phyloP scores from a whole-genome alignment of 768 basidiomycete species.

The Obba rivulosa region DNA sequence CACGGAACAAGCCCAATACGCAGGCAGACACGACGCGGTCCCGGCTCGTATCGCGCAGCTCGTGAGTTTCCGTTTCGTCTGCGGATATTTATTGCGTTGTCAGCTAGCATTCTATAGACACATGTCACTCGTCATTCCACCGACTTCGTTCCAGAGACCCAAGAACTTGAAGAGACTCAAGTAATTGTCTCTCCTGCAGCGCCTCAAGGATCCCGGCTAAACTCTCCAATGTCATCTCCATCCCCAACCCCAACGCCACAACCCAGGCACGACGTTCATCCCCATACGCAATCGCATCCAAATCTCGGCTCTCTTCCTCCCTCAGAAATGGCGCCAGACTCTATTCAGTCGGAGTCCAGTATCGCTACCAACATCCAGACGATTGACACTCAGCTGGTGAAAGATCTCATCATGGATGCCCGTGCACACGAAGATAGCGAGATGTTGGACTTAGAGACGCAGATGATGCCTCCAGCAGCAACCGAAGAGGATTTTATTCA shows the following conservation, averaged over 20 bases:
- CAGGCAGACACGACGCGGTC: conserved; percentile 44
- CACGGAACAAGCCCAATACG: conserved; percentile 39
- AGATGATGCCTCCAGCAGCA: conserved; percentile 7
- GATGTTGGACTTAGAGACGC: conserved; percentile 40
- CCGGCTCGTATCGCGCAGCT: conserved; percentile 53
- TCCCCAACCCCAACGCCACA: conserved; percentile 9
- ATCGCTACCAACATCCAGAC: conserved; percentile 8
- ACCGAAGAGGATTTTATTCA: conserved; percentile 27
- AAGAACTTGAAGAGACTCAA: conserved; percentile 34
- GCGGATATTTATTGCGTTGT: neutral
- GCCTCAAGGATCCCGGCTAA: neutral
- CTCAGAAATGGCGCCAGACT: conserved; percentile 14
- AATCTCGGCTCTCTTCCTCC: conserved; percentile 14
- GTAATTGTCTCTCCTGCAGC: conserved; percentile 20
- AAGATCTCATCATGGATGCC: conserved; percentile 21
- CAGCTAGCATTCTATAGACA: neutral
- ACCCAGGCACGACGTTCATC: neutral
- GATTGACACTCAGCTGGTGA: conserved; percentile 37
- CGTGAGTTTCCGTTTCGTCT: conserved; percentile 29
- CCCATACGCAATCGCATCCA: neutral
- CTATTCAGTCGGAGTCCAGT: conserved; percentile 2
- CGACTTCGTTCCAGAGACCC: conserved; percentile 44
- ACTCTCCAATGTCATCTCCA: conserved; percentile 6
- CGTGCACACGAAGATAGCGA: conserved; percentile 31
- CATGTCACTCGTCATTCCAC: neutral